phyloP scores from a whole-genome alignment of 2,329 filamentous ascomycete genomes.

The Penicillium sp. region DNA sequence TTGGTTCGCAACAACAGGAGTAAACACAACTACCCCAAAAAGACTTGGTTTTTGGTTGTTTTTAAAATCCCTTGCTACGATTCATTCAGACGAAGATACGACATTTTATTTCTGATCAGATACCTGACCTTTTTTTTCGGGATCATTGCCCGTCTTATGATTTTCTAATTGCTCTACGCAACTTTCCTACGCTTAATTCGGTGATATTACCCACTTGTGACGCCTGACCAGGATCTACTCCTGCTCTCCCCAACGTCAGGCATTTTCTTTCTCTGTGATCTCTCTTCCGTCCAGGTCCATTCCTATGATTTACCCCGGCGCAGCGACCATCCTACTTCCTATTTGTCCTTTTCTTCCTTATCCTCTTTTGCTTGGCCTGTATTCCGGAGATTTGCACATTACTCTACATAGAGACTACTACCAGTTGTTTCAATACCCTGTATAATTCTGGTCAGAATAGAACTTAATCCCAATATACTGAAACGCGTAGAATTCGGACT shows the following conservation, averaged over 20 bases:
- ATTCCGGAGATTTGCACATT: not conserved
- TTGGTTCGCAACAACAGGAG: conserved; percentile 35
- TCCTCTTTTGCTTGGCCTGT: not conserved
- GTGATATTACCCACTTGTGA: conserved; percentile 7
- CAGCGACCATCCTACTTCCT: not conserved
- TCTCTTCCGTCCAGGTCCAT: conserved; percentile 5
- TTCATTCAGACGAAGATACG: conserved; percentile 23
- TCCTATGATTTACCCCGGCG: conserved; percentile 1
- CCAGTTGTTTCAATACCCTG: not conserved
- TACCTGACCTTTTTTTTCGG: conserved; percentile 3
- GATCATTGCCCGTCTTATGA: conserved; percentile 7
- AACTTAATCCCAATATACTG: conserved; percentile 5
- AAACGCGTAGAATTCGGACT: conserved; percentile 12
- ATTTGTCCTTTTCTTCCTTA: not conserved
- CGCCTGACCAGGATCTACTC: conserved; percentile 4
- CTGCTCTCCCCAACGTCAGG: conserved; percentile 17
- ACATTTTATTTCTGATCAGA: conserved; percentile 11
- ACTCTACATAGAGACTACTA: not conserved
- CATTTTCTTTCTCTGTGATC: conserved; percentile 14
- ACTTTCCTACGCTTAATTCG: conserved; percentile 14
- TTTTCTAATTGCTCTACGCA: conserved; percentile 18
- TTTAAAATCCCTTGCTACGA: conserved; percentile 17
- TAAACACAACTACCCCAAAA: conserved; percentile 13
- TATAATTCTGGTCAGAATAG: conserved; percentile 7
- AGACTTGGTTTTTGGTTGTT: conserved; percentile 5